Conservation (phyloP, 2,329 filamentous ascomycete species). For the Cryphonectria parasitica region DNA sequence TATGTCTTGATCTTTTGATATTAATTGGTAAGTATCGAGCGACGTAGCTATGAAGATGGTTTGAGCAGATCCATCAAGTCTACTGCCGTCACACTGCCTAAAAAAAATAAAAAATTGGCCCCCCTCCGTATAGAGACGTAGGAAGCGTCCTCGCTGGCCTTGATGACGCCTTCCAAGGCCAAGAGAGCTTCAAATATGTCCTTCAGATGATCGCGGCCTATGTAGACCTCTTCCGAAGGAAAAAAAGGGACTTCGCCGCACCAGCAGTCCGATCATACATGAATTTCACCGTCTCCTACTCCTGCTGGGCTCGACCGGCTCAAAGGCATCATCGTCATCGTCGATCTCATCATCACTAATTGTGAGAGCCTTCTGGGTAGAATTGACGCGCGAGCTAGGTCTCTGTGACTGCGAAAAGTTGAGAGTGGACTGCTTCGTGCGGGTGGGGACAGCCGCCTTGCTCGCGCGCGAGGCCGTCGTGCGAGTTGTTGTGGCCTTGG, state of each 20-base stretch:
- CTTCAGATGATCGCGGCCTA: neutral
- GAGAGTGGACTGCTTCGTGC: slow-evolving; percentile 50
- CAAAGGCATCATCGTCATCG: slow-evolving; percentile 62
- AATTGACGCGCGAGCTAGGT: slow-evolving; percentile 37
- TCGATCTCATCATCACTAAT: slow-evolving; percentile 70
- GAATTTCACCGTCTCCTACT: slow-evolving; percentile 27
- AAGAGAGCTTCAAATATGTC: neutral
- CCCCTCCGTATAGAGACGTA: neutral
- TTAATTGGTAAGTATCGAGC: neutral
- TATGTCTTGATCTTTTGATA: neutral
- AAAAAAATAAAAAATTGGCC: no score
- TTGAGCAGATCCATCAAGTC: no score
- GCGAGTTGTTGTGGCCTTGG: slow-evolving; percentile 31
- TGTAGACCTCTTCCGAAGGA: neutral
- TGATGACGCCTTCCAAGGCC: neutral
- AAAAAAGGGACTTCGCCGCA: no score
- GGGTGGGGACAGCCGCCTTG: slow-evolving; percentile 37
- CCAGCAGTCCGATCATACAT: no score
- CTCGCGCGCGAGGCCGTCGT: slow-evolving; percentile 39
- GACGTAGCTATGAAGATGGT: neutral
- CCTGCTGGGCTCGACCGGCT: slow-evolving; percentile 50
- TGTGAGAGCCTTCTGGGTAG: slow-evolving; percentile 55
- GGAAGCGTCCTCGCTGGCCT: neutral
- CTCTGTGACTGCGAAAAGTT: slow-evolving; percentile 51
- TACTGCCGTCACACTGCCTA: neutral